Percentiles rank a stretch among this genome's conserved stretches.
phyloP scores from a whole-genome alignment of 1,139 yeast genomes.

The Kurtzmaniella quercitrusa region DNA sequence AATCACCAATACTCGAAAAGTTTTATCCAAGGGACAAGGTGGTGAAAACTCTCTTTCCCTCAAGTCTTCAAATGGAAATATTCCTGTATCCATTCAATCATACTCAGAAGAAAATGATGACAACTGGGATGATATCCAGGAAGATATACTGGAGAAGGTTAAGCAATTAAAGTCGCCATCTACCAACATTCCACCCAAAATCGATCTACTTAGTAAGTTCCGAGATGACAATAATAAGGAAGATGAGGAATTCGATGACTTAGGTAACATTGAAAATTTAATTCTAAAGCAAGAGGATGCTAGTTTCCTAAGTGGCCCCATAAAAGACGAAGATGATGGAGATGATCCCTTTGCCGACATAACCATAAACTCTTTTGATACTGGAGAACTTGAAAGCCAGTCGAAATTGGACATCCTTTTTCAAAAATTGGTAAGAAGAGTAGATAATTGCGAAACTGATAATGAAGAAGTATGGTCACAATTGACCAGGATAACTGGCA shows the following conservation, averaged over 20 bases:
- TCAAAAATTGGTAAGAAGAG: slow-evolving; percentile 29
- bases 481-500: slow-evolving; percentile 34
- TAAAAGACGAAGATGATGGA: slow-evolving; percentile 12
- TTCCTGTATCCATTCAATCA: neutral
- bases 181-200: slow-evolving; percentile 14
- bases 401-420: slow-evolving; percentile 40
- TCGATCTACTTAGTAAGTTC: slow-evolving; percentile 28
- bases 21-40: neutral
- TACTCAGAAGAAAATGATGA: slow-evolving; percentile 29
- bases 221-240: slow-evolving; percentile 20
- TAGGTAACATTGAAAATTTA: slow-evolving; percentile 1
- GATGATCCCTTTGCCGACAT: slow-evolving; percentile 38
- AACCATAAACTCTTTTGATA: slow-evolving; percentile 39
- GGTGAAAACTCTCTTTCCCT: neutral
- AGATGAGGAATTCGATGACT: slow-evolving; percentile 14
- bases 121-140: slow-evolving; percentile 36
- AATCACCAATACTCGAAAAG: neutral
- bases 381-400: slow-evolving; percentile 41
- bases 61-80: neutral
- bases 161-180: neutral
- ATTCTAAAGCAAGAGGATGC: neutral
- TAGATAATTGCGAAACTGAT: slow-evolving; percentile 24
- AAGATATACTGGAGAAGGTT: slow-evolving; percentile 23
- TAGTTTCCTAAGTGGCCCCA: slow-evolving; percentile 7
- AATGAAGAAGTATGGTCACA: slow-evolving; percentile 29